Evolutionary conservation across 2,329 filamentous ascomycete species (phyloP).

Genomic region (Macrophomina phaseolina): DNA sequence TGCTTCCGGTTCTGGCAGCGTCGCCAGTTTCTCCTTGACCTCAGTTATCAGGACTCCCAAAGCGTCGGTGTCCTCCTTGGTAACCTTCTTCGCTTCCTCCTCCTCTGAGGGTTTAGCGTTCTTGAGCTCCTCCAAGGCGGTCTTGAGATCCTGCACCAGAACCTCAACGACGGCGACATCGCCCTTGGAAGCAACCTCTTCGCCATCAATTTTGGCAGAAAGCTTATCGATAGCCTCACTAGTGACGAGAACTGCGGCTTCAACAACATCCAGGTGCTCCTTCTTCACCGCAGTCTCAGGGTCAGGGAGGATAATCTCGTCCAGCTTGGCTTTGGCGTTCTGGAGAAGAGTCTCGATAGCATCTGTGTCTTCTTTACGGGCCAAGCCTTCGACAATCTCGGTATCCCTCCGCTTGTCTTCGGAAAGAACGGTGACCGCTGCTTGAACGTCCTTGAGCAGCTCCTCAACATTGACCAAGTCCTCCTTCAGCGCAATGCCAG

Average conservation of each 20-base stretch:
- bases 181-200: constrained; percentile 73
- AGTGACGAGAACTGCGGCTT: constrained; percentile 74
- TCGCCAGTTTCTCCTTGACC: constrained; percentile 77
- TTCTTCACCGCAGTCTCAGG: constrained; percentile 71
- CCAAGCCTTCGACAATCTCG: constrained; percentile 56
- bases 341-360: constrained; percentile 89
- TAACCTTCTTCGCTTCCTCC: constrained; percentile 63
- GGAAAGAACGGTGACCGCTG: constrained; percentile 59
- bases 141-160: constrained; percentile 77
- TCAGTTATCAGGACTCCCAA: constrained; percentile 84
- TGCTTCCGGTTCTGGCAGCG: constrained; percentile 71
- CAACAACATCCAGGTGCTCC: constrained; percentile 65
- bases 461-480: constrained; percentile 58
- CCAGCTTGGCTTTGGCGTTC: constrained; percentile 86
- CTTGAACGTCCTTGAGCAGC: constrained; percentile 63
- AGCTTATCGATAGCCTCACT: constrained; percentile 74
- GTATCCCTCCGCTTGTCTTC: constrained; percentile 31
- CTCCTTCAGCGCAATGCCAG: constrained; percentile 47
- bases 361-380: constrained; percentile 82
- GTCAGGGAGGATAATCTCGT: constrained; percentile 72
- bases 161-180: constrained; percentile 79
- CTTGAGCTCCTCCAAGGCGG: constrained; percentile 72
- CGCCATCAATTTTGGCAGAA: constrained; percentile 66
- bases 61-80: constrained; percentile 80
- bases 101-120: constrained; percentile 55